These are phyloP conservation scores for Cavenderia fasciculata DNA, from an alignment of 78 protist species.

Conservation along the genomic window DNA sequence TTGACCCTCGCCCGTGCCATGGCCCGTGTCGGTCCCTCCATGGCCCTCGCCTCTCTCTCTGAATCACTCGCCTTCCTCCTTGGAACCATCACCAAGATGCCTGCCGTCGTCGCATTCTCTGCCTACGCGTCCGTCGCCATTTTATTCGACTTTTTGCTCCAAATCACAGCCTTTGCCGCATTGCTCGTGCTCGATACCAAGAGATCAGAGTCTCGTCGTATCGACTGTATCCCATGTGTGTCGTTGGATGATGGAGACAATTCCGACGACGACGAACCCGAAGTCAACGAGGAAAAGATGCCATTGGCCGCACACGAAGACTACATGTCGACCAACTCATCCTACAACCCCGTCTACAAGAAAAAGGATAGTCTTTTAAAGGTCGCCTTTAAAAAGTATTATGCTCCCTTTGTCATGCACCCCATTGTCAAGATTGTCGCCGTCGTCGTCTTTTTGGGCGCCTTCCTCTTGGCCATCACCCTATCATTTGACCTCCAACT, in stretches of 20 bases:
- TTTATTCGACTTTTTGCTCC: constrained; percentile 79
- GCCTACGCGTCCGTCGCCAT: constrained; percentile 83
- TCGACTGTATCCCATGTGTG: constrained; percentile 82
- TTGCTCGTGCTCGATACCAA: constrained; percentile 74
- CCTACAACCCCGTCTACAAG: not conserved
- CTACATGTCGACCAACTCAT: not conserved
- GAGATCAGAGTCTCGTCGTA: constrained; percentile 53
- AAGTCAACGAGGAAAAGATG: not conserved
- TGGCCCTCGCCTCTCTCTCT: constrained; percentile 83
- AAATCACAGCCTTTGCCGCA: constrained; percentile 81
- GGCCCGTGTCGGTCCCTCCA: constrained; percentile 80
- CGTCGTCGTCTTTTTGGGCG: constrained; percentile 19
- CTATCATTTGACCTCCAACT: constrained; percentile 26
- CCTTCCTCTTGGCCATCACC: constrained; percentile 14
- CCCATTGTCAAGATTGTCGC: constrained; percentile 37
- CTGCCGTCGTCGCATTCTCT: constrained; percentile 87
- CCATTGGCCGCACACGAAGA: constrained; percentile 11
- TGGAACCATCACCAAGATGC: constrained; percentile 88
- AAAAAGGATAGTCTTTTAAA: constrained; percentile 29
- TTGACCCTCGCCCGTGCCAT: constrained; percentile 73
- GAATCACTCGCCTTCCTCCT: constrained; percentile 87
- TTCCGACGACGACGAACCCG: constrained; percentile 57
- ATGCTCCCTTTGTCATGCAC: constrained; percentile 54
- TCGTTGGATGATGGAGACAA: constrained; percentile 22
- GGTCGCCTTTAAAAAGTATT: constrained; percentile 22